A percentile compares a stretch with the other conserved stretches of the same genome.
Evolutionary conservation across 441 rosid genomes (phyloP).

Genomic region (Dalechampia spathulata): DNA sequence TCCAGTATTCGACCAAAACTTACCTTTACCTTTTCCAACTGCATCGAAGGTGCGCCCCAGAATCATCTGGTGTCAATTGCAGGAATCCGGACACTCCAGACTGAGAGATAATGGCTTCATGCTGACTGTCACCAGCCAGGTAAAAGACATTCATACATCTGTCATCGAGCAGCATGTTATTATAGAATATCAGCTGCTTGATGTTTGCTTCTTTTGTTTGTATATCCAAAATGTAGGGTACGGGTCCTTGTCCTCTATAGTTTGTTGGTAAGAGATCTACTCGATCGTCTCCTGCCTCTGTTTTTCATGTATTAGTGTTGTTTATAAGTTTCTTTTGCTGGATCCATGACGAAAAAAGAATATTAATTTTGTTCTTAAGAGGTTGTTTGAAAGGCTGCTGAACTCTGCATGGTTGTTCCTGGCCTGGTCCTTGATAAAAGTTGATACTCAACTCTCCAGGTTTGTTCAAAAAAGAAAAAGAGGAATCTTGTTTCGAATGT

Average conservation of each 20-base stretch:
- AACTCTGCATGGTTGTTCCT: neutral
- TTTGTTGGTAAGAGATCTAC: neutral
- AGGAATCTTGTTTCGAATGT: too few species aligned
- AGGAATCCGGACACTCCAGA: conserved; percentile 2
- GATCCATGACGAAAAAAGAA: neutral
- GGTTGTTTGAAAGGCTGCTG: neutral
- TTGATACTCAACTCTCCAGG: too few species aligned
- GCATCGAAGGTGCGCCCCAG: conserved; percentile 6
- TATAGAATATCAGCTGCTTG: neutral
- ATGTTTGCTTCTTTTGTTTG: conserved; percentile 4
- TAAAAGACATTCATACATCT: neutral
- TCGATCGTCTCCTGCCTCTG: neutral
- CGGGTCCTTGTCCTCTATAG: neutral
- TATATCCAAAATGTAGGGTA: neutral
- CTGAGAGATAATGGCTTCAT: conserved; percentile 1
- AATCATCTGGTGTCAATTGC: neutral
- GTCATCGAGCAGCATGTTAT: neutral
- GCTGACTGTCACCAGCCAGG: conserved; percentile 7
- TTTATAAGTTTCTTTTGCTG: conserved; percentile 5
- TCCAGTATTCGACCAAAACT: neutral
- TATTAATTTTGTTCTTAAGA: neutral
- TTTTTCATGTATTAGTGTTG: neutral
- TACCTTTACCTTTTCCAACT: conserved; percentile 1
- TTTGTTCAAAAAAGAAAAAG: too few species aligned
- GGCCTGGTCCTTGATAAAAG: neutral